These are phyloP conservation scores for Arabis hirsuta DNA, from an alignment of 345 rosid genomes.

Conservation along the genomic window DNA sequence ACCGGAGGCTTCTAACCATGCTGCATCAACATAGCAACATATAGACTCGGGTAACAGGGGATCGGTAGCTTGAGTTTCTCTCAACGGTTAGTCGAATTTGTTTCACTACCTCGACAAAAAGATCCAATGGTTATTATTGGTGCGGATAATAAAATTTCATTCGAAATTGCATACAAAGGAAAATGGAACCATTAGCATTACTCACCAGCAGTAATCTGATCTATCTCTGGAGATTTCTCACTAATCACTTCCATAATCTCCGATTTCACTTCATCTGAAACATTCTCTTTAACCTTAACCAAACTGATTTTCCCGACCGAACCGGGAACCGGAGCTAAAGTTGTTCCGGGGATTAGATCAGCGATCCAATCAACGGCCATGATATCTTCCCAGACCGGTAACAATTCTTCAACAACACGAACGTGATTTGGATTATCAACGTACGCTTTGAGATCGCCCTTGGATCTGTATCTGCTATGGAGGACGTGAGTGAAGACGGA, in stretches of 20 bases:
- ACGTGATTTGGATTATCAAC: conserved; percentile 67
- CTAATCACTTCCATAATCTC: conserved; percentile 61
- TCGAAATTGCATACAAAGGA: no score
- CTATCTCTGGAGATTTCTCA: conserved; percentile 43
- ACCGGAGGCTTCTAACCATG: no score
- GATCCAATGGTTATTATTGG: no score
- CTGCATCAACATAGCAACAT: no score
- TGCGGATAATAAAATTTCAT: no score
- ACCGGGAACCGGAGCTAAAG: conserved; percentile 47
- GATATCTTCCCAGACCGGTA: conserved; percentile 72
- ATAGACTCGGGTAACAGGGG: no score
- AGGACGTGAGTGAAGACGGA: conserved; percentile 80
- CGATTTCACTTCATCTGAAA: conserved; percentile 49
- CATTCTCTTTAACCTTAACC: conserved; percentile 63
- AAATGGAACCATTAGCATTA: not conserved
- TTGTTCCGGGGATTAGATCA: conserved; percentile 41
- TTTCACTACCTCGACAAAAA: no score
- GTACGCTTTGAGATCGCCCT: conserved; percentile 60
- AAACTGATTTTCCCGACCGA: conserved; percentile 53
- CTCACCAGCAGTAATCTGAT: conserved; percentile 62
- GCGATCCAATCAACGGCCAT: conserved; percentile 88
- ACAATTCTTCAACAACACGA: conserved; percentile 56
- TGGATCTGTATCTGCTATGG: conserved; percentile 79
- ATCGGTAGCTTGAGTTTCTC: no score
- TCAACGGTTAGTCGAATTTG: no score